Evolutionary conservation across 108 stramenopile genomes (phyloP), one percentile per base, ranked within the genome.

Genomic region (Nitzschia sp.): DNA sequence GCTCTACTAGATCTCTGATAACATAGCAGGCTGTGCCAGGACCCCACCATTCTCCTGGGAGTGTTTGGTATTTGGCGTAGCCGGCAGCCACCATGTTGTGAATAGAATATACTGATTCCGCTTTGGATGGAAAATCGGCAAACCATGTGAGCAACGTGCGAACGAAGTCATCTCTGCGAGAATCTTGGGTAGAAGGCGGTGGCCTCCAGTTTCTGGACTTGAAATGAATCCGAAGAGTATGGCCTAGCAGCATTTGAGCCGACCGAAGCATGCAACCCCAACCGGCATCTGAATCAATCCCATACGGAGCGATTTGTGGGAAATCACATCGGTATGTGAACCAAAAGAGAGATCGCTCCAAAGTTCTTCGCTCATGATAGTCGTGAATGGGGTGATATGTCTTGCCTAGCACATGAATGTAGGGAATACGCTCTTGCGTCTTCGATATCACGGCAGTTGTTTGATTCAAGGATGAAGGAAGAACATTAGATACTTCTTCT

Each of bases 211-310:
- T 62, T 48, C 83, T 53, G 8, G 69, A 72, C 52, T 81, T 77
- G 73, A 74, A 92, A 69, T 95, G 89, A 29, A 91, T 53, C 58
- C 90, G 57, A 22, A 96, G 67, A 0, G 86, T 85, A 52, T 96
- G 89, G 8, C 78, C 87, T 64, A 99, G 68, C 69, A 99, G 73
- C 98, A 99, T 99, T 70, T 98, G 97, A 0, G 98, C 96, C 39
- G 86, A 82, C 41, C 98, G 91, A 38, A 98, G 78, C 98, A 99
- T 99, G 75, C 98, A 99, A 12, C 98, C 98, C 97, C 97, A 99
- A 21, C 98, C 98, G 34, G 95, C 92, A 75, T 99, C 98, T 10
- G 82, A 82, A 8, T 79, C 87, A 53, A 86, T 90, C 20, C 75
- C 65, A 61, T 94, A 96, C 0, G 95, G 95, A n/a, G 67, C 55